Conservation (phyloP, 257 asterid genomes). For the Penstemon eatonii region DNA sequence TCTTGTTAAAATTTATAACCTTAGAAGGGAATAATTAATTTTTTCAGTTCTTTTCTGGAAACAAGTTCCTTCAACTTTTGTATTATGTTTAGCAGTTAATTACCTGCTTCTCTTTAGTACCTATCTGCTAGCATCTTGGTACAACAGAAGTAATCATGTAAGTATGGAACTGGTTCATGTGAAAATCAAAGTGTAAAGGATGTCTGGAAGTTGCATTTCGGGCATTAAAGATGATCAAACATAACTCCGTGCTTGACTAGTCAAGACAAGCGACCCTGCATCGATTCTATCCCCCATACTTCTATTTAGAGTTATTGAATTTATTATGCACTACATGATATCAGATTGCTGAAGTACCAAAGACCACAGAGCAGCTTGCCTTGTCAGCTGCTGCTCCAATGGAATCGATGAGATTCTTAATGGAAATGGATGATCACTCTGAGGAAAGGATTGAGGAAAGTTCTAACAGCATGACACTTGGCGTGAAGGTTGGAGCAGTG, state of each 20-base stretch:
- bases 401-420: slow-evolving; percentile 73
- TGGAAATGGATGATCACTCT: slow-evolving; percentile 51
- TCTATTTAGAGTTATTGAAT: too few species aligned
- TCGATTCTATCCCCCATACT: too few species aligned
- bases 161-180: too few species aligned
- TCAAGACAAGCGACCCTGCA: too few species aligned
- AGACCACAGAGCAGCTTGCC: slow-evolving; percentile 66
- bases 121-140: slow-evolving; percentile 13
- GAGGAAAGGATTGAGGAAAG: slow-evolving; percentile 41
- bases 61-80: not conserved
- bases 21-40: not conserved
- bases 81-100: slow-evolving; percentile 1
- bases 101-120: not conserved
- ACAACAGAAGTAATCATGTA: not conserved
- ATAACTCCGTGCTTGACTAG: too few species aligned
- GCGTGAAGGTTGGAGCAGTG: slow-evolving; percentile 61
- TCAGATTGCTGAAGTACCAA: slow-evolving; percentile 37
- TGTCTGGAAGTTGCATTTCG: too few species aligned
- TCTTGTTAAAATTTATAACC: not conserved
- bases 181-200: too few species aligned
- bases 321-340: slow-evolving; percentile 12
- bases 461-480: slow-evolving; percentile 29
- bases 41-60: not conserved
- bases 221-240: too few species aligned
- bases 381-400: slow-evolving; percentile 75